phyloP scores from a whole-genome alignment of 208 protist genomes.

The Histomonas meleagridis region DNA sequence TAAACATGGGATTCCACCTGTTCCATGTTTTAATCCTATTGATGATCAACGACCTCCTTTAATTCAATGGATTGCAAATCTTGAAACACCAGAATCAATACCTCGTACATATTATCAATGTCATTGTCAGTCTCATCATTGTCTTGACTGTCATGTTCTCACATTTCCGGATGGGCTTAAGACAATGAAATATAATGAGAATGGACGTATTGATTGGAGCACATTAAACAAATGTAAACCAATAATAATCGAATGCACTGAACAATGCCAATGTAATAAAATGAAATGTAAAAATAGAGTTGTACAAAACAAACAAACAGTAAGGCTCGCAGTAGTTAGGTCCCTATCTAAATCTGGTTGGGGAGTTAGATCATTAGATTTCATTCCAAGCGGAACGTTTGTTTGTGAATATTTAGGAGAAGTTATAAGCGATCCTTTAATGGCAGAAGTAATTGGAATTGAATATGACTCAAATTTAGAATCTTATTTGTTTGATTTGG shows the following conservation, averaged over 20 bases:
- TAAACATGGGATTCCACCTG: neutral
- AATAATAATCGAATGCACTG: neutral
- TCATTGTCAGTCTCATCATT: neutral
- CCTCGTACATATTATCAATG: neutral
- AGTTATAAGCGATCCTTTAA: conserved; percentile 39
- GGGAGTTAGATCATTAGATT: conserved; percentile 37
- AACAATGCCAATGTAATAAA: neutral
- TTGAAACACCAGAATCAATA: neutral
- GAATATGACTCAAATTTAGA: conserved; percentile 39
- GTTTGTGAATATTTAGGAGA: conserved; percentile 51
- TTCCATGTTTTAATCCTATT: neutral
- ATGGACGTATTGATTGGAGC: neutral
- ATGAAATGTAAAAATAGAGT: neutral
- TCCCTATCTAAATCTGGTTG: conserved; percentile 39
- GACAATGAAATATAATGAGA: neutral
- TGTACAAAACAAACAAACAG: neutral
- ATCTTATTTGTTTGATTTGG: conserved; percentile 41
- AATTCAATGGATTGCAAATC: neutral
- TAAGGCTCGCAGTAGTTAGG: neutral
- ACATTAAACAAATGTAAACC: neutral
- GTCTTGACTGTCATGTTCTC: neutral
- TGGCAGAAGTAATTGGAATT: conserved; percentile 28
- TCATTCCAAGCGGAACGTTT: conserved; percentile 42
- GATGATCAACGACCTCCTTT: neutral
- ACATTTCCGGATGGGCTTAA: neutral